Percentiles rank a stretch among this genome's conserved stretches.
These are phyloP conservation scores for Plasmodium yoelii DNA, from an alignment of 169 alveolate genomes.

Conservation along the genomic window DNA sequence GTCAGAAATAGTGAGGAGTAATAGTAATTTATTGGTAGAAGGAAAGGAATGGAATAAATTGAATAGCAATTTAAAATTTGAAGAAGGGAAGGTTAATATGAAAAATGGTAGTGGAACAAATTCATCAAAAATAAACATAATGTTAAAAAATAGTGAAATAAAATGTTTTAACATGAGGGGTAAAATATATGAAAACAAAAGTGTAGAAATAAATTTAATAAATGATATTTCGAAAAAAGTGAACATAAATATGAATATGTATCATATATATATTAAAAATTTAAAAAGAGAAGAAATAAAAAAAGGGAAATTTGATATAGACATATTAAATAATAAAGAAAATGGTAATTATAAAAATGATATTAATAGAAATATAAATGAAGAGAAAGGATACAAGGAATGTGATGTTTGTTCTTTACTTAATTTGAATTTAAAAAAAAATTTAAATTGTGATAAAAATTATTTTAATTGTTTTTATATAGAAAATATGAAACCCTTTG, in stretches of 20 bases:
- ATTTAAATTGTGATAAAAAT: conserved; percentile 6
- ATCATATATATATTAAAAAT: conserved; percentile 48
- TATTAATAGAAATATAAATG: neutral
- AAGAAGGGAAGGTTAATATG: neutral
- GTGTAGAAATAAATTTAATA: conserved; percentile 46
- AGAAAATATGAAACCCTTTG: neutral
- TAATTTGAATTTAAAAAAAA: conserved; percentile 18
- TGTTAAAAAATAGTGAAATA: conserved; percentile 53
- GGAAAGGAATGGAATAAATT: conserved; percentile 18
- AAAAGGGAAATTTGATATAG: conserved; percentile 30
- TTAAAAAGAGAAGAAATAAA: conserved; percentile 30
- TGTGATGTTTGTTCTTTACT: conserved; percentile 38
- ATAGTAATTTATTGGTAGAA: conserved; percentile 9
- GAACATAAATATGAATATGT: conserved; percentile 24
- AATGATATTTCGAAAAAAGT: conserved; percentile 34
- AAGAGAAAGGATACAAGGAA: neutral
- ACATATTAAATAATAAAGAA: conserved; percentile 7
- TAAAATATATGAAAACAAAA: conserved; percentile 56
- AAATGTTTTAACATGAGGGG: conserved; percentile 58
- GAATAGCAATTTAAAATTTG: conserved; percentile 1
- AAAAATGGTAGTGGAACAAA: neutral
- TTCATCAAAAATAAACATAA: conserved; percentile 42
- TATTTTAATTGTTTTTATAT: conserved; percentile 32
- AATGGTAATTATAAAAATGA: neutral
- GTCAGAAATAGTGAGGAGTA: neutral